Conservation (phyloP, 108 stramenopile genomes). For the Skeletonema marinoi region DNA sequence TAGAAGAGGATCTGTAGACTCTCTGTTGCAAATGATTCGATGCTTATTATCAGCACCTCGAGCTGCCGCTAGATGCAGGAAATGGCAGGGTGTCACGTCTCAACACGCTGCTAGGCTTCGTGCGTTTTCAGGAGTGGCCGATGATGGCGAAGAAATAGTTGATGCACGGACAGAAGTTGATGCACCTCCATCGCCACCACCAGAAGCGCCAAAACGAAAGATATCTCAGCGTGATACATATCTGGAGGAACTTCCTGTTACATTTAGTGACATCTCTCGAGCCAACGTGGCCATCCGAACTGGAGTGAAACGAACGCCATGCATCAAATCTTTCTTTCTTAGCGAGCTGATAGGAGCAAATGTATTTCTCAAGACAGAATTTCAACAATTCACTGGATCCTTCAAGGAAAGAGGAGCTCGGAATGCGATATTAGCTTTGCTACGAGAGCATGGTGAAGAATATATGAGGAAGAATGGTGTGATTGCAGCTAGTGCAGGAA, state of each 20-base stretch:
- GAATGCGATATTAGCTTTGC: slow-evolving; percentile 86
- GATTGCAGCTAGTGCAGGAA: slow-evolving; percentile 92
- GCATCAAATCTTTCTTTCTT: slow-evolving; percentile 70
- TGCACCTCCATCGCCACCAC: background rate
- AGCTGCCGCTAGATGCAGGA: background rate
- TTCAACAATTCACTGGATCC: slow-evolving; percentile 91
- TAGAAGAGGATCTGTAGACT: background rate
- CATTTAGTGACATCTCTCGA: slow-evolving; percentile 81
- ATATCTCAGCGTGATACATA: slow-evolving; percentile 21
- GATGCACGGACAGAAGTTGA: no score
- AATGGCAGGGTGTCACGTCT: no score
- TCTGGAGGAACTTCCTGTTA: slow-evolving; percentile 63
- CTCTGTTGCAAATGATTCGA: background rate
- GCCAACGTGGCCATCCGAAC: slow-evolving; percentile 78
- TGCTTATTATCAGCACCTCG: background rate
- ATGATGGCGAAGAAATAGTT: no score
- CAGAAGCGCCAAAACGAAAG: slow-evolving; percentile 11
- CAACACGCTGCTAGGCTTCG: background rate
- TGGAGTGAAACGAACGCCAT: slow-evolving; percentile 73
- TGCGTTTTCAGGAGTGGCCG: no score
- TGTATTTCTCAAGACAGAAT: slow-evolving; percentile 85
- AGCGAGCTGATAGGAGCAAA: slow-evolving; percentile 82
- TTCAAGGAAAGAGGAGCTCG: slow-evolving; percentile 98
- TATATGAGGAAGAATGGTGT: slow-evolving; percentile 67
- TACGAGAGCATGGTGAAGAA: slow-evolving; percentile 49